Conservation (phyloP, 441 rosid genomes). For the Manihot esculenta region DNA sequence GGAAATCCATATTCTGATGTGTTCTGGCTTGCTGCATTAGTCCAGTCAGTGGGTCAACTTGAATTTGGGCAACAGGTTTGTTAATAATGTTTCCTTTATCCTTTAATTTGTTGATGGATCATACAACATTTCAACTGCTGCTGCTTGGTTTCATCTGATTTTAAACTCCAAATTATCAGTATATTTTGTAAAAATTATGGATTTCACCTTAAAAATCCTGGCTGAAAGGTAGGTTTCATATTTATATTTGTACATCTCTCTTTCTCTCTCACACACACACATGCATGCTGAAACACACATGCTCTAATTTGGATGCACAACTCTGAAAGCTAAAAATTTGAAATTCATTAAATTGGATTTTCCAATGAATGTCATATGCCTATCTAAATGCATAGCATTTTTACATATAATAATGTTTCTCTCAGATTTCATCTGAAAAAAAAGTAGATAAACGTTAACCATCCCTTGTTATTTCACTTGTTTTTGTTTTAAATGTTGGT, state of each 20-base stretch:
- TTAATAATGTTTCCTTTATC: slow-evolving; percentile 14
- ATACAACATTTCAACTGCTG: neutral
- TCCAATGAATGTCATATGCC: neutral
- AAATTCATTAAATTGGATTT: neutral
- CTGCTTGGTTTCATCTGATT: neutral
- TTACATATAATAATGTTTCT: neutral
- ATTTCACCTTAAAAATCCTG: neutral
- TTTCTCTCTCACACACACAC: neutral
- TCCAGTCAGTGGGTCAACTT: slow-evolving; percentile 91
- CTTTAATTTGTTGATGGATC: neutral
- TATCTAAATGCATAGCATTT: neutral
- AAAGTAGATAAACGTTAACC: neutral
- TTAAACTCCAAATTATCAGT: neutral
- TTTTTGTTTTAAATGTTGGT: slow-evolving; percentile 3
- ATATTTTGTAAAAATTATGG: neutral
- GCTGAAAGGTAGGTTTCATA: neutral
- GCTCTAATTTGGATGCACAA: neutral
- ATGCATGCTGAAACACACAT: neutral
- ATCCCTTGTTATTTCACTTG: neutral
- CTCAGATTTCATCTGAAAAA: too few species aligned
- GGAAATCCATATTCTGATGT: slow-evolving; percentile 96
- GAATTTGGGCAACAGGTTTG: slow-evolving; percentile 93
- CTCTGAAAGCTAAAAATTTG: neutral
- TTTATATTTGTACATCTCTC: neutral
- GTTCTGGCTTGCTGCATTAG: slow-evolving; percentile 94